Evolutionary conservation across 2,329 filamentous ascomycete species (phyloP).

Genomic region (Phyllosticta citriasiana): DNA sequence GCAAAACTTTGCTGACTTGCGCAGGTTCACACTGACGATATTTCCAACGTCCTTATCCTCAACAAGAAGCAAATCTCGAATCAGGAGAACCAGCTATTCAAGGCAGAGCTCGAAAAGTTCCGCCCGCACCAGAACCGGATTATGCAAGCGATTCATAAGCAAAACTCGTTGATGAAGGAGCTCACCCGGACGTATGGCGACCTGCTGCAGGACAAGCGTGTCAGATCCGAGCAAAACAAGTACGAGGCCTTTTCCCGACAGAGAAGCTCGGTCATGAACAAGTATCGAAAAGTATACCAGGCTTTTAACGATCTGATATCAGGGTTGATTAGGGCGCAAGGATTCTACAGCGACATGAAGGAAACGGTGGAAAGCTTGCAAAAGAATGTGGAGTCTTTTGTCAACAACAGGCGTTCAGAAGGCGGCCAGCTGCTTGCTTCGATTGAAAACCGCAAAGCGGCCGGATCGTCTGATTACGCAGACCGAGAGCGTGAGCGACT

Average conservation of each 20-base stretch:
- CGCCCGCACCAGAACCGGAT: conserved; percentile 83
- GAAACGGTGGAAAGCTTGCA: conserved; percentile 85
- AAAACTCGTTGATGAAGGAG: conserved; percentile 88
- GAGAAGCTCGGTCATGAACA: conserved; percentile 67
- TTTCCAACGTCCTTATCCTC: conserved; percentile 90
- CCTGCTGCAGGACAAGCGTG: conserved; percentile 85
- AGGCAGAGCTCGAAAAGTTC: conserved; percentile 96
- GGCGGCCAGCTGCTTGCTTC: conserved; percentile 80
- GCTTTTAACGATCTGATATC: conserved; percentile 84
- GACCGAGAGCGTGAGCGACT: conserved; percentile 80
- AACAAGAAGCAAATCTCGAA: conserved; percentile 96
- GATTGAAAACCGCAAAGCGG: conserved; percentile 70
- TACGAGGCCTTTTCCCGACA: conserved; percentile 84
- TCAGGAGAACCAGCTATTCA: conserved; percentile 85
- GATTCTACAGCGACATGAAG: conserved; percentile 92
- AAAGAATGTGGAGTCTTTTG: conserved; percentile 95
- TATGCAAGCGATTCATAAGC: conserved; percentile 89
- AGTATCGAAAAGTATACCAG: conserved; percentile 85
- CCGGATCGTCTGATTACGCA: conserved; percentile 48
- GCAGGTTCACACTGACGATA: conserved; percentile 90
- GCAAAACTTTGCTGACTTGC: conserved; percentile 1
- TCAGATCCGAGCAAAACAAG: conserved; percentile 87
- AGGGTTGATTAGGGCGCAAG: conserved; percentile 76
- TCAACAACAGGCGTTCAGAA: conserved; percentile 86
- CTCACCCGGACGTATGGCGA: conserved; percentile 78